Conservation (phyloP, 768 basidiomycete genomes). For the Pleurotus citrinopileatus region DNA sequence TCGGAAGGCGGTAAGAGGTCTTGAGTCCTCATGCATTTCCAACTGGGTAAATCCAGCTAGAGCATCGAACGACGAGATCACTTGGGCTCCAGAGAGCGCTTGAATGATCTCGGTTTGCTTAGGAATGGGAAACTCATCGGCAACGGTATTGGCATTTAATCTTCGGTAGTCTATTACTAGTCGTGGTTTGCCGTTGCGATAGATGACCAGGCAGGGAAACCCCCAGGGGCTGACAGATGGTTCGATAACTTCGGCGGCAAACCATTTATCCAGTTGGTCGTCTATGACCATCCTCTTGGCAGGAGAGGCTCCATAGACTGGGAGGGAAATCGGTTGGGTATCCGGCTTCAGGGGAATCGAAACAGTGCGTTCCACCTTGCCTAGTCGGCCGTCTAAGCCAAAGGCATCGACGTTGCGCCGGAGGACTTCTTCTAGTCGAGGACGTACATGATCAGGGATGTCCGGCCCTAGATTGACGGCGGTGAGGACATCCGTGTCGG, state of each 20-base stretch:
- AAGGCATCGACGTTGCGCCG: constrained; percentile 20
- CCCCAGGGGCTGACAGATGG: constrained; percentile 36
- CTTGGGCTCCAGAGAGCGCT: constrained; percentile 26
- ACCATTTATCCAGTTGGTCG: constrained; percentile 27
- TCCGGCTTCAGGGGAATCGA: constrained; percentile 22
- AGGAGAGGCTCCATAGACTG: constrained; percentile 22
- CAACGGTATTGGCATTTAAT: neutral
- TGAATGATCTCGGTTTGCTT: constrained; percentile 24
- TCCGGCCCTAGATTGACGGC: constrained; percentile 18
- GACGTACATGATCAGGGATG: constrained; percentile 11
- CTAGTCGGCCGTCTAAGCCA: constrained; percentile 28
- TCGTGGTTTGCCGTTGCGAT: constrained; percentile 32
- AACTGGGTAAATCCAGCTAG: constrained; percentile 39
- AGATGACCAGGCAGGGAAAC: constrained; percentile 29
- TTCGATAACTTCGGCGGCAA: constrained; percentile 34
- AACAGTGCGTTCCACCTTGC: constrained; percentile 20
- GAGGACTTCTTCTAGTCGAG: constrained; percentile 16
- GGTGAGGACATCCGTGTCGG: constrained; percentile 3
- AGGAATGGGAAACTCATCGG: constrained; percentile 23
- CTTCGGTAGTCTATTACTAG: constrained; percentile 27
- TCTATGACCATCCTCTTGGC: constrained; percentile 27
- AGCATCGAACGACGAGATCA: constrained; percentile 31
- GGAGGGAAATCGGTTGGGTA: constrained; percentile 23
- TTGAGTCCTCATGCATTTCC: constrained; percentile 21
- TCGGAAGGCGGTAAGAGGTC: constrained; percentile 33